Evolutionary conservation across 495 filamentous ascomycete species (phyloP), one percentile per base, ranked within the genome.

Genomic region (Xylaria nigripes): DNA sequence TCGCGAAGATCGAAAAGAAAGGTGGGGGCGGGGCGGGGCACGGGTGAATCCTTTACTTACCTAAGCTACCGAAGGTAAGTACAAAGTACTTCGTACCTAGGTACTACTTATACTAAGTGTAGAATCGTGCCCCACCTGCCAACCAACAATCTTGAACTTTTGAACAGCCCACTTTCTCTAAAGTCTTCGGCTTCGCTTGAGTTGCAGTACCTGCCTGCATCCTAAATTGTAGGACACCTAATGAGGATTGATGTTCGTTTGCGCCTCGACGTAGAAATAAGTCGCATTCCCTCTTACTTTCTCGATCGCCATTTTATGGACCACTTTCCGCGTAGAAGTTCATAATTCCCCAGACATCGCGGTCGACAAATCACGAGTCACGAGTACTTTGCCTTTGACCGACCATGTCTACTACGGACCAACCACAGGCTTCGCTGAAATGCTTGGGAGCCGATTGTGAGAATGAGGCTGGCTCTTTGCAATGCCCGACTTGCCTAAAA

Each of bases 401-500:
- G 13, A 50, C 58, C 60, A 80, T 80, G 75, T 52, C 69, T 49
- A 63, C 70, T 12, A 16, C 38, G 2, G 25, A 29, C 34, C 72
- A 75, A 70, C 67, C 74, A 1, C 67, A 71, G 6, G 70, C 72
- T 29, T 75, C 79, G 66, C 82, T 84, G 45, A 89, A 86, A 69
- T 98, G 93, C 64, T 72, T 81, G 23, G 89, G 93, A 10, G 74
- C 77, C 34, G 87, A 89, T 61, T 98, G 93, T 73, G 69, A 76
- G 6, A 95, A 96, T 55, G 83, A 89, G 55, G 89, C 89, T 40
- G 83, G 89, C 30, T 74, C 82, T 22, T 72, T 97, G 12, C 90
- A 97, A 67, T 98, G 93, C 74, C 93, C 93, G 23, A 96, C 86
- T 44, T 98, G 93, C 62, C 76, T 96, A 55, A 96, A 91, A 70